Base-by-base conservation (phyloP, 306 rosid genomes). In the Prunus davidiana region DNA sequence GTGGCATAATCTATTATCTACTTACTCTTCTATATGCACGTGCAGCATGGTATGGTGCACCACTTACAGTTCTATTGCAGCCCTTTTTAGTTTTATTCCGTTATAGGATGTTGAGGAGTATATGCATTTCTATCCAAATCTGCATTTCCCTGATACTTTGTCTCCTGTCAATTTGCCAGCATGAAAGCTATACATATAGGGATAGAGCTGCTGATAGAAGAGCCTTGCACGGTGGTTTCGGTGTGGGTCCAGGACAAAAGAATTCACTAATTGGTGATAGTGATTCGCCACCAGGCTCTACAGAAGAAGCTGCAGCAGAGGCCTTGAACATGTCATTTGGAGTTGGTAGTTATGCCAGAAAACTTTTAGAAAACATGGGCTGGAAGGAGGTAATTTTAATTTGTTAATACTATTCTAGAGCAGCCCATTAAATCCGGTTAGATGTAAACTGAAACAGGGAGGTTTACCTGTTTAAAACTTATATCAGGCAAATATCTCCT, bases 201-300 rank as follows among this genome's bases (percentile, higher is more conserved):
- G 98, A 94, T 70, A 86, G 96, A 41, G 97, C 96, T 25, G 91
- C 96, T 0, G 98, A 92, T 82, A 94, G 98, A 82, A 88, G 98
- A 84, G 83, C 57, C 69, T 85, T 90, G 89, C 93, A 92, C 64
- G 97, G 97, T 51, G 88, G 88, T 75, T 94, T 85, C 12, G 90
- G 95, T 25, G 88, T 87, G 78, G 93, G 91, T 78, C 97, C 96
- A 8, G 98, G 98, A 78, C 97, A 94, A 79, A 91, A 91, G 86
- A 87, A 80, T 79, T 41, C 79, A 2, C 55, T 15, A 1, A 52
- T 20, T 2, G 64, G 72, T 52, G 75, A 75, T 67, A n/a, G 55
- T 41, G 88, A 89, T 73, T 49, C 18, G 38, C 61, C 77, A 47
- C 75, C 49, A 73, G 67, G 4, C 22, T 71, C 83, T 74, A 74